Conservation (phyloP, 2,329 filamentous ascomycete genomes). For the Zymoseptoria tritici region DNA sequence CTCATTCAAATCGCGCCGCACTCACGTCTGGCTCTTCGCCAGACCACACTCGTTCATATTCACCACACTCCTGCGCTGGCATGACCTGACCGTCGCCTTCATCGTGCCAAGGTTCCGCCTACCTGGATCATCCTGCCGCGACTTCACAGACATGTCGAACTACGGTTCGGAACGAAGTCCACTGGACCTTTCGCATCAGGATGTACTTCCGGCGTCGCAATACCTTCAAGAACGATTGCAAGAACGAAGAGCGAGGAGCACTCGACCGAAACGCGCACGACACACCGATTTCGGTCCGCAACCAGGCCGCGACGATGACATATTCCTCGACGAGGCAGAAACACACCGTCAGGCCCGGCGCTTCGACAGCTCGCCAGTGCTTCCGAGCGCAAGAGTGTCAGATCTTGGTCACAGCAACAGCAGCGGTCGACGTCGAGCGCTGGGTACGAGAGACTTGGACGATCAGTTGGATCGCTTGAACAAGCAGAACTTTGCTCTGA, state of each 20-base stretch:
- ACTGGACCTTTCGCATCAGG: background rate
- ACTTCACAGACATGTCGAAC: background rate
- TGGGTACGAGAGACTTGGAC: slow-evolving; percentile 63
- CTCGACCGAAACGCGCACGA: slow-evolving; percentile 25
- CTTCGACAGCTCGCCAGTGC: slow-evolving; percentile 25
- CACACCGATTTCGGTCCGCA: slow-evolving; percentile 29
- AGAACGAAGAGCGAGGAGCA: slow-evolving; percentile 26
- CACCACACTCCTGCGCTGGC: background rate
- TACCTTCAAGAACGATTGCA: slow-evolving; percentile 31
- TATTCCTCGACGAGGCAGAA: slow-evolving; percentile 30
- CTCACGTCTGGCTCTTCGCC: background rate
- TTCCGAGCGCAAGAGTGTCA: slow-evolving; percentile 10
- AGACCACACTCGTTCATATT: background rate
- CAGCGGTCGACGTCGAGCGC: slow-evolving; percentile 19
- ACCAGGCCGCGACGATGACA: slow-evolving; percentile 28
- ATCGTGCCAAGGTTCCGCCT: background rate
- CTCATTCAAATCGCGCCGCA: background rate
- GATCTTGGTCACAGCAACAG: slow-evolving; percentile 14
- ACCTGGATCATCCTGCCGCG: background rate
- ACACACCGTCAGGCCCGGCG: slow-evolving; percentile 10
- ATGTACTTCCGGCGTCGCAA: slow-evolving; percentile 25
- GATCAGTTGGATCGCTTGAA: slow-evolving; percentile 60
- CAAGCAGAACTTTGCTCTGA: slow-evolving; percentile 72
- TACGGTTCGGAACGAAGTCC: background rate
- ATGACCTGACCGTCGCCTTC: background rate